Conservation (phyloP, 345 rosid genomes). For the Syzygium jambos region DNA sequence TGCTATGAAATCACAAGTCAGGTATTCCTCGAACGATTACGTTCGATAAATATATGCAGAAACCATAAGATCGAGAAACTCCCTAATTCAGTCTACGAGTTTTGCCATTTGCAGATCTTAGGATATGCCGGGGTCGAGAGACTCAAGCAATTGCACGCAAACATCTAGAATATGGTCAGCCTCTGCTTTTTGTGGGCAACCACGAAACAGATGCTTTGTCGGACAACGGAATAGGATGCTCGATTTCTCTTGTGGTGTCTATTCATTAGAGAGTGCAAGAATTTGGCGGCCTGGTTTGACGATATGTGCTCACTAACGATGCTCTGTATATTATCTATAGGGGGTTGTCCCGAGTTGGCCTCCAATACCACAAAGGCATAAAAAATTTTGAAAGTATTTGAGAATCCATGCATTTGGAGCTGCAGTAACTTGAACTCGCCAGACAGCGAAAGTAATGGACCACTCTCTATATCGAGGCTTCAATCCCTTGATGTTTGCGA, state of each 20-base stretch:
- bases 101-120: too few species aligned
- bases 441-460: background rate
- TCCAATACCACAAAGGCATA: constrained; percentile 4
- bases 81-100: too few species aligned
- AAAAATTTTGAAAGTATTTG: background rate
- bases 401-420: background rate
- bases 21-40: background rate
- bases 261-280: background rate
- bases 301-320: background rate
- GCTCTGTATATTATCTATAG: background rate
- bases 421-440: constrained; percentile 3
- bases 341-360: background rate
- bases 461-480: background rate
- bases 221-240: constrained; percentile 5
- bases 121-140: background rate
- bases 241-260: constrained; percentile 9
- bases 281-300: constrained; percentile 3
- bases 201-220: constrained; percentile 1
- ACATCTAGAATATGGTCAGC: constrained; percentile 3
- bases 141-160: background rate
- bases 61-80: background rate
- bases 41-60: fast-evolving
- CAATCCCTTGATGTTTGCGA: background rate
- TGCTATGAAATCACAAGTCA: background rate
- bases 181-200: constrained; percentile 3